Percentiles rank a stretch among this genome's conserved stretches.
These are phyloP conservation scores for Penicillium sp. DNA, from an alignment of 2,329 filamentous ascomycete genomes.

Conservation along the genomic window DNA sequence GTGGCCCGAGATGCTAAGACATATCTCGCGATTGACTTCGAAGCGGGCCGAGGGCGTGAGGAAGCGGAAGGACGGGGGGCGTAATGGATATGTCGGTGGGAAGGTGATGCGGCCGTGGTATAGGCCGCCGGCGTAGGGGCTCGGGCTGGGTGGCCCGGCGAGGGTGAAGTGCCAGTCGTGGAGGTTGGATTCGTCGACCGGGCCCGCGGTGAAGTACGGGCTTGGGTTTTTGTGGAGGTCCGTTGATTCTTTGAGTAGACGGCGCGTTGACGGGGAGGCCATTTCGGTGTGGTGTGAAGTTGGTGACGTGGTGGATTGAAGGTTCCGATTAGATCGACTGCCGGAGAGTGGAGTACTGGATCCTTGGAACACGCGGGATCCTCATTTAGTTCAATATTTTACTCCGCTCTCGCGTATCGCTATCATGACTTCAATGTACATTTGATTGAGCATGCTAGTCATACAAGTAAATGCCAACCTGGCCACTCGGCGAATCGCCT, in stretches of 20 bases:
- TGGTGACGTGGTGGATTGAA: constrained; percentile 1
- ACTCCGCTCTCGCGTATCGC: background rate
- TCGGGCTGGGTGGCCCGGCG: constrained; percentile 76
- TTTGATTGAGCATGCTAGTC: background rate
- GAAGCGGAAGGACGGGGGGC: constrained; percentile 94
- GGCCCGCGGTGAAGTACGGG: constrained; percentile 78
- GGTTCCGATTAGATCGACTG: constrained; percentile 1
- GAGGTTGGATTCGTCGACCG: constrained; percentile 77
- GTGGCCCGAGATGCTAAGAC: constrained; percentile 86
- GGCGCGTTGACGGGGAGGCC: constrained; percentile 37
- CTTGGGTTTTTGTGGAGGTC: constrained; percentile 80
- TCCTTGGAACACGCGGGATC: background rate
- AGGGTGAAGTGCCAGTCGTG: constrained; percentile 99
- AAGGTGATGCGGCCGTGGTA: constrained; percentile 96
- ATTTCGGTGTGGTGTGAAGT: constrained; percentile 7
- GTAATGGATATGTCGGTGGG: constrained; percentile 83
- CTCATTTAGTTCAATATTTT: background rate
- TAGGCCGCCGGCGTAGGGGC: constrained; percentile 74
- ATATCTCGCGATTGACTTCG: constrained; percentile 95
- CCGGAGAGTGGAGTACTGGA: background rate
- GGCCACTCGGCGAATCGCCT: background rate
- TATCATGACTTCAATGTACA: background rate
- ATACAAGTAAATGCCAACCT: background rate
- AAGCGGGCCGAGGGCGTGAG: constrained; percentile 88
- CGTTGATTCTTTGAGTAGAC: constrained; percentile 73